Evolutionary conservation across 805 yeast genomes (phyloP), one percentile per base, ranked within the genome.

Genomic region (Ogataea ganodermae): DNA sequence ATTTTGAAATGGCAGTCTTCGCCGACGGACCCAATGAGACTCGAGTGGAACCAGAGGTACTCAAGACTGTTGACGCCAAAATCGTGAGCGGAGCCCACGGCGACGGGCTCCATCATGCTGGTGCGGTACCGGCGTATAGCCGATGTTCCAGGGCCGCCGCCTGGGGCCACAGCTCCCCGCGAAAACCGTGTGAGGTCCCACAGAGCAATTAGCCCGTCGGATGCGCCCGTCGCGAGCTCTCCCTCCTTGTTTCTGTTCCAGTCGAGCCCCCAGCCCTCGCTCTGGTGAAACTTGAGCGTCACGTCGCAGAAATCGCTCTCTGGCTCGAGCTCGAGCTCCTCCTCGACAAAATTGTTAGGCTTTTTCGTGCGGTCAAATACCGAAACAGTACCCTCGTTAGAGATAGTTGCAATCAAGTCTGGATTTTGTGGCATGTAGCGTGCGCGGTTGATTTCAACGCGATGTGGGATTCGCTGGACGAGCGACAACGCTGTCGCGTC

Each of bases 351-450:
- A 27, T 51, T 59, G 42, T 63, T 66, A 12, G 89, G 75, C 63
- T 89, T 96, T 62, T 88, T 89, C 0, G 97, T 90, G 56, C 94
- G 74, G 64, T 91, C 96, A 65, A 83, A 88, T 3, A 91, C 67
- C 43, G 75, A 79, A 10, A 84, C 71, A 12, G 76, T 70, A 1
- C 97, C 97, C 26, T 69, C 63, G 35, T 84, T 80, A 35, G 86
- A 80, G 8, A 83, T 79, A 16, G 89, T 78, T 1, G 91, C 89
- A 4, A 91, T 73, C 4, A 91, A 60, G 59, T 90, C 94, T 1
- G 94, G 94, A 58, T 91, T 91, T 55, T 86, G 92, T 0, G 96
- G 96, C 82, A 87, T 79, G 58, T 78, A 80, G 30, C 84, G 73
- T 0, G 86, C 83, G 51, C 79, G 77, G 61, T 89, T 88, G 46